A percentile compares a stretch with the other conserved stretches of the same genome.
Evolutionary conservation across 2,329 filamentous ascomycete species (phyloP).

Genomic region (Elsinoe fawcettii): DNA sequence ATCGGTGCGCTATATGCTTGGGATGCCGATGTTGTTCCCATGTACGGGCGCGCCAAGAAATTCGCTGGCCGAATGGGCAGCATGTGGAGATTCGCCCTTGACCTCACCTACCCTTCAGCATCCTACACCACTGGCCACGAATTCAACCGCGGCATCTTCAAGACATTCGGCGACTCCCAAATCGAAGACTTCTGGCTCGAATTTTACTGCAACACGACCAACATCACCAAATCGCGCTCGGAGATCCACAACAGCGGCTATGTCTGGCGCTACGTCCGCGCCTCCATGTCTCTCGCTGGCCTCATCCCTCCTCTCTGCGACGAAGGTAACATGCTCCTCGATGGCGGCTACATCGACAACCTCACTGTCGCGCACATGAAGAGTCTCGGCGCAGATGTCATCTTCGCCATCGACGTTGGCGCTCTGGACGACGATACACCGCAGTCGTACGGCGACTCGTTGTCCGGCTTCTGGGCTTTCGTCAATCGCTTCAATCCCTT

Average conservation of each 20-base stretch:
- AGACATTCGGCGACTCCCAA: constrained; percentile 91
- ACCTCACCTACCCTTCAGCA: constrained; percentile 90
- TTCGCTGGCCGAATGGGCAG: constrained; percentile 98
- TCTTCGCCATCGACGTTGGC: constrained; percentile 93
- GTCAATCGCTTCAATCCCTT: constrained; percentile 97
- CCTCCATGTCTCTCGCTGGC: constrained; percentile 93
- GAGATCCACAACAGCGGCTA: constrained; percentile 96
- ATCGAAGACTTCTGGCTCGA: constrained; percentile 99
- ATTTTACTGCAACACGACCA: constrained; percentile 98
- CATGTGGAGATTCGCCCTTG: constrained; percentile 95
- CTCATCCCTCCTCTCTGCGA: constrained; percentile 90
- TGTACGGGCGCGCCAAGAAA: constrained; percentile 94
- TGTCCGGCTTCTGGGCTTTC: constrained; percentile 92
- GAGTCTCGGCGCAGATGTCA: constrained; percentile 79
- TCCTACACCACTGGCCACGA: constrained; percentile 98
- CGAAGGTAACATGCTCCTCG: constrained; percentile 91
- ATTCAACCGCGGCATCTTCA: constrained; percentile 98
- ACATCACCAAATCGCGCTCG: constrained; percentile 85
- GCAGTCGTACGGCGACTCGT: constrained; percentile 84
- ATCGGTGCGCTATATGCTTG: constrained; percentile 92
- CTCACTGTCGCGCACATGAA: constrained; percentile 97
- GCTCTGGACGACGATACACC: constrained; percentile 85
- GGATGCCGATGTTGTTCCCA: constrained; percentile 92
- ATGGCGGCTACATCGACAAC: constrained; percentile 96
- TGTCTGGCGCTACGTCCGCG: constrained; percentile 92